Conservation (phyloP, 1,139 yeast species). For the Sugiyamaella sp. region DNA sequence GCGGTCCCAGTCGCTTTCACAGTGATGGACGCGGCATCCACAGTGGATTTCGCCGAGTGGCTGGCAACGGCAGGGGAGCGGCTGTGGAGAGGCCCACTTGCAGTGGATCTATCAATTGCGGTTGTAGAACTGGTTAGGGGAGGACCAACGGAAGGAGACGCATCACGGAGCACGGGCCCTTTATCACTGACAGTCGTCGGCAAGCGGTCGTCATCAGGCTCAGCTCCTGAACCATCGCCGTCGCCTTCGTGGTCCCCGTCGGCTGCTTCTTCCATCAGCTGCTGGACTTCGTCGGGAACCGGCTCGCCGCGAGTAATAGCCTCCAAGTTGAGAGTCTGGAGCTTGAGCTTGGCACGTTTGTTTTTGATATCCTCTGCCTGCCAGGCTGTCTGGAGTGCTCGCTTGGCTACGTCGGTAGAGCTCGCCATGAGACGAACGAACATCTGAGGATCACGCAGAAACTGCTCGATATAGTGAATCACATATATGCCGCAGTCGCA, state of each 20-base stretch:
- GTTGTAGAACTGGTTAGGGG: too few species aligned
- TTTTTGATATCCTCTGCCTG: constrained; percentile 17
- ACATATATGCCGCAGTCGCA: constrained; percentile 97
- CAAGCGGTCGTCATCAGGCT: not conserved
- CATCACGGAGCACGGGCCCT: too few species aligned
- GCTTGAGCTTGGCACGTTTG: constrained; percentile 19
- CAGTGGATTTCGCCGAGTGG: too few species aligned
- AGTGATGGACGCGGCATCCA: too few species aligned
- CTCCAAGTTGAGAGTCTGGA: constrained; percentile 9
- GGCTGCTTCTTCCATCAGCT: not conserved
- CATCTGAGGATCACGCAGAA: constrained; percentile 55
- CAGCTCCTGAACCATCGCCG: not conserved
- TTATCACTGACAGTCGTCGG: too few species aligned
- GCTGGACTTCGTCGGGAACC: not conserved
- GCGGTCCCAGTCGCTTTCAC: too few species aligned
- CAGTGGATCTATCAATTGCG: too few species aligned
- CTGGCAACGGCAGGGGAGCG: too few species aligned
- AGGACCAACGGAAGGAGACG: too few species aligned
- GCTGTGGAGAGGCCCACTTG: too few species aligned
- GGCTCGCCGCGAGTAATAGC: constrained; percentile 6
- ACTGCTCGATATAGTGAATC: constrained; percentile 71
- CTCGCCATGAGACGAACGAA: constrained; percentile 57
- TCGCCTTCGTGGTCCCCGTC: not conserved
- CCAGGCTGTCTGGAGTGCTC: constrained; percentile 22
- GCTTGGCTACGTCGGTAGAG: constrained; percentile 20